phyloP scores from a whole-genome alignment of 2,329 filamentous ascomycete species.

The Stylonectria norvegica region DNA sequence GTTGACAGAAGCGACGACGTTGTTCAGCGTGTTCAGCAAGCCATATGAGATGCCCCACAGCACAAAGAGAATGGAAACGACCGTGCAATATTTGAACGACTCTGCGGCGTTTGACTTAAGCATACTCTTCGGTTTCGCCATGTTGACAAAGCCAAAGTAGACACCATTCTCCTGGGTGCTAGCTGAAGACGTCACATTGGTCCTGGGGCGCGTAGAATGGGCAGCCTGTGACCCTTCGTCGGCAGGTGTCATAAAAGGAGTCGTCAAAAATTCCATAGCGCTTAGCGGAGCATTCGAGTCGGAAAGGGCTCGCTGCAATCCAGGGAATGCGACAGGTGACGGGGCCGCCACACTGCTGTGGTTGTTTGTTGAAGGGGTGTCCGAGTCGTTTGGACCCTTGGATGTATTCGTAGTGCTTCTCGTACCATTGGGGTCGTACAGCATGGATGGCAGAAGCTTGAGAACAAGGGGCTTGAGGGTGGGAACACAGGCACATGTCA shows the following conservation, averaged over 20 bases:
- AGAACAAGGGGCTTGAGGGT: constrained; percentile 83
- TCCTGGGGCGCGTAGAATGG: constrained; percentile 18
- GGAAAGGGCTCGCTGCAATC: constrained; percentile 17
- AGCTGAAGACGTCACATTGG: constrained; percentile 35
- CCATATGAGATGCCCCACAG: constrained; percentile 92
- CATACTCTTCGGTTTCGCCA: constrained; percentile 66
- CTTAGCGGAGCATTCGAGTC: constrained; percentile 31
- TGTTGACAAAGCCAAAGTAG: constrained; percentile 77
- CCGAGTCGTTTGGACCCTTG: constrained; percentile 32
- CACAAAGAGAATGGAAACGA: constrained; percentile 80
- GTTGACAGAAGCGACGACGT: constrained; percentile 61
- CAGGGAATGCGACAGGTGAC: constrained; percentile 18
- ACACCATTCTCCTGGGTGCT: constrained; percentile 41
- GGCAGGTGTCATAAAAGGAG: constrained; percentile 32
- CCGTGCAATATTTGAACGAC: constrained; percentile 66
- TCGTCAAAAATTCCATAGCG: constrained; percentile 47
- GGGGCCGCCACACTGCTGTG: constrained; percentile 24
- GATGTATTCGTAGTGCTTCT: constrained; percentile 21
- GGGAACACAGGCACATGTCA: constrained; percentile 89
- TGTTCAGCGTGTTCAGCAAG: constrained; percentile 77
- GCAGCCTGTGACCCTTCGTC: constrained; percentile 11
- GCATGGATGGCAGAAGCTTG: constrained; percentile 54
- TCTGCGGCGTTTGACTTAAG: constrained; percentile 60
- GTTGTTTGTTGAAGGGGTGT: constrained; percentile 24
- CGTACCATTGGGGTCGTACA: constrained; percentile 50